These are phyloP conservation scores for Thelonectria olida DNA, from an alignment of 2,329 filamentous ascomycete genomes.

Conservation along the genomic window DNA sequence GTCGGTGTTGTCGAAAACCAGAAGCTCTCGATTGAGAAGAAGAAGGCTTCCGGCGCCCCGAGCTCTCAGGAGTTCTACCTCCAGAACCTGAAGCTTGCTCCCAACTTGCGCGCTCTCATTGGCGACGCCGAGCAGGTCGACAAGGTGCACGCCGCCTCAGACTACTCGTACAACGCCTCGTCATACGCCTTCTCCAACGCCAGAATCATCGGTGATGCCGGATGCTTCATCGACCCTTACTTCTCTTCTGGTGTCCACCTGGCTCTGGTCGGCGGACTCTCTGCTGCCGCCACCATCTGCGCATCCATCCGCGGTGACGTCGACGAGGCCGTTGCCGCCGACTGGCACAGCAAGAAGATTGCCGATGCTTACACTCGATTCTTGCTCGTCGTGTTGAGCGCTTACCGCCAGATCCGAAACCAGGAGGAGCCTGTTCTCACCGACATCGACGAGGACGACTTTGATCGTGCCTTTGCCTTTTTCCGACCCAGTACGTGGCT, in stretches of 20 bases:
- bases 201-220: constrained; percentile 57
- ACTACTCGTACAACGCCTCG: constrained; percentile 58
- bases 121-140: constrained; percentile 44
- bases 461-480: constrained; percentile 53
- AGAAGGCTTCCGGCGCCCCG: constrained; percentile 38
- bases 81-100: constrained; percentile 45
- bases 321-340: constrained; percentile 47
- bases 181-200: constrained; percentile 51
- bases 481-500: constrained; percentile 50
- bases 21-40: constrained; percentile 46
- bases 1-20: constrained; percentile 55
- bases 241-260: constrained; percentile 60
- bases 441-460: constrained; percentile 53
- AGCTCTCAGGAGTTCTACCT: constrained; percentile 46
- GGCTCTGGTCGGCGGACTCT: constrained; percentile 53
- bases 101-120: constrained; percentile 44
- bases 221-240: constrained; percentile 58
- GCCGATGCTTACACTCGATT: constrained; percentile 58
- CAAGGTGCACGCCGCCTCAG: constrained; percentile 52
- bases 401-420: constrained; percentile 50
- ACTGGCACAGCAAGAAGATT: constrained; percentile 56
- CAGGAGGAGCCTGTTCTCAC: constrained; percentile 50
- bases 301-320: constrained; percentile 50
- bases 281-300: constrained; percentile 55
- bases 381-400: constrained; percentile 42